Evolutionary conservation across 257 asterid genomes (phyloP), one percentile per base, ranked within the genome.

Genomic region (Fraxinus anomala): DNA sequence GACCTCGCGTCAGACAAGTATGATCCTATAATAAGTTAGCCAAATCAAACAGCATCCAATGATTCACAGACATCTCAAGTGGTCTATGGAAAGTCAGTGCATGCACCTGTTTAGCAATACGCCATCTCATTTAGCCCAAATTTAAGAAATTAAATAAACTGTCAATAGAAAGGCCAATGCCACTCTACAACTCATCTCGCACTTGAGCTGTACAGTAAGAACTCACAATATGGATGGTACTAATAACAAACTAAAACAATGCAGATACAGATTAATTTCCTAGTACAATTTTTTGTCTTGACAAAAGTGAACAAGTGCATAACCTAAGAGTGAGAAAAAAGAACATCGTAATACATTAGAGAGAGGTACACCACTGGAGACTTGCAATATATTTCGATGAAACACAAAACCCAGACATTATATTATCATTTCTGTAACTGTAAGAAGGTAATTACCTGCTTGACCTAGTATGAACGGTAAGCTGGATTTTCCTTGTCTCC

Each of bases 401-500:
- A 49, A 61, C 24, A 34, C 13, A 37, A 19, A 68, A 31, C 4
- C n/a, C 9, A 68, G 37, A 17, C 26, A 51, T 28, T 40, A 28
- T 8, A 28, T 12, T 71, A 63, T 44, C n/a, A 63, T 72, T 39
- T 40, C 13, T 69, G 14, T 37, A 70, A 70, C 34, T 28, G 65
- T 74, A 72, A 67, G 80, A 77, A 75, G 21, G 72, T 34, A 74
- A 40, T 83, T 30, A 93, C 99, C 99, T 87, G 97, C 96, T 95
- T 95, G 99, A 63, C 97, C 96, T 71, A 92, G 80, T 79, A 91
- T 95, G 82, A 86, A 95, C 5, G 98, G 99, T 61, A 93, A 83
- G 94, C 99, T 91, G 69, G 98, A 93, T 79, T 95, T 91, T 83
- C 99, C 97, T 87, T 89, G 90, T 73, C 85, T 88, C 98, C 98